phyloP scores from a whole-genome alignment of 2,329 filamentous ascomycete genomes.

The Colletotrichum nymphaeae region DNA sequence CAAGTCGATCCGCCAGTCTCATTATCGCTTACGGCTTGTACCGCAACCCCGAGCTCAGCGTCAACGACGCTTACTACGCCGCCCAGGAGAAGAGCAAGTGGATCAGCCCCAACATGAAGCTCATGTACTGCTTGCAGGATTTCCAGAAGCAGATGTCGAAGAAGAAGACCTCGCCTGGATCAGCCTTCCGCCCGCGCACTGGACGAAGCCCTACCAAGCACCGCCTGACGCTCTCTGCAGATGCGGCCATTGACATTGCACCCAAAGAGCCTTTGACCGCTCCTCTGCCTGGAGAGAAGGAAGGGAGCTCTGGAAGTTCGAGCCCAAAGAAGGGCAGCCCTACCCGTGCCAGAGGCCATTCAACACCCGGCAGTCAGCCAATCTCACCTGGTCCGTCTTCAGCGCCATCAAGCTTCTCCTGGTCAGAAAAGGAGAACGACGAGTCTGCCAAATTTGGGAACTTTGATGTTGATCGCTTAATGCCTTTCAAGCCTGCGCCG shows the following conservation, averaged over 20 bases:
- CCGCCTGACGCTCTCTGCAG: conserved; percentile 68
- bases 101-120: conserved; percentile 92
- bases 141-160: conserved; percentile 75
- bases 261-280: conserved; percentile 71
- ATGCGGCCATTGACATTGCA: conserved; percentile 61
- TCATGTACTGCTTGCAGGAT: conserved; percentile 90
- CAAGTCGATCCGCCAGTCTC: conserved; percentile 85
- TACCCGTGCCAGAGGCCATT: conserved; percentile 62
- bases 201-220: conserved; percentile 71
- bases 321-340: conserved; percentile 55
- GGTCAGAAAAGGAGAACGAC: conserved; percentile 63
- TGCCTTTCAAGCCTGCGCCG: conserved; percentile 50
- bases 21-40: conserved; percentile 90
- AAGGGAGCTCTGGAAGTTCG: conserved; percentile 52
- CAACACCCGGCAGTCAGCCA: conserved; percentile 60
- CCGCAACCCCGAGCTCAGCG: conserved; percentile 79
- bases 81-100: conserved; percentile 85
- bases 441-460: conserved; percentile 49
- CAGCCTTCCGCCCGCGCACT: conserved; percentile 60
- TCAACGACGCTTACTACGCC: conserved; percentile 85
- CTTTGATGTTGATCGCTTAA: conserved; percentile 51
- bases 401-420: conserved; percentile 72
- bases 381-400: conserved; percentile 74
- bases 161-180: conserved; percentile 57
- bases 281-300: conserved; percentile 63